These are phyloP conservation scores for Apophysomyces variabilis DNA, from an alignment of 371 early-diverging fungal species.

Conservation along the genomic window DNA sequence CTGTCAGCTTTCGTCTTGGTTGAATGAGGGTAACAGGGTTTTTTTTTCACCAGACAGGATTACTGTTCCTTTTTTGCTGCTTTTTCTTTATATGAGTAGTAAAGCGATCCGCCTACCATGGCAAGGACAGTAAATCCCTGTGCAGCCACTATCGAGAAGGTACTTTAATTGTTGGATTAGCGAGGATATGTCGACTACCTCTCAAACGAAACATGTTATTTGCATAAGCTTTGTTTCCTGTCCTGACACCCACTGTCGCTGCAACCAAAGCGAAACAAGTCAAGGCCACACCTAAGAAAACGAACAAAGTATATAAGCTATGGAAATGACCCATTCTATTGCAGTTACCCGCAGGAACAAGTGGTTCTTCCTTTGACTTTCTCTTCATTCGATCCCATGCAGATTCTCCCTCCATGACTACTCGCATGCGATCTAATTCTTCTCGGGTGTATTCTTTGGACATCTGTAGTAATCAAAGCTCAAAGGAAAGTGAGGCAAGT, in stretches of 20 bases:
- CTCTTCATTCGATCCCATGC: constrained; percentile 48
- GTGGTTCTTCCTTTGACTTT: constrained; percentile 52
- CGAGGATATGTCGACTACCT: constrained; percentile 28
- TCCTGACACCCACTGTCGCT: constrained; percentile 52
- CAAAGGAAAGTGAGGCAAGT: background rate
- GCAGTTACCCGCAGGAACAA: constrained; percentile 54
- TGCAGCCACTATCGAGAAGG: constrained; percentile 39
- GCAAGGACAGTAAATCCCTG: constrained; percentile 53
- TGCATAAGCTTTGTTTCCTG: constrained; percentile 51
- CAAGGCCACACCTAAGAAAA: constrained; percentile 46
- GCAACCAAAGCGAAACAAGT: constrained; percentile 57
- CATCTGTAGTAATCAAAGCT: background rate
- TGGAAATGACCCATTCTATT: background rate
- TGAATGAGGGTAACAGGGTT: background rate
- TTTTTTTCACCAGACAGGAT: background rate
- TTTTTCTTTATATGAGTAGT: constrained; percentile 42
- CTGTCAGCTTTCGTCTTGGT: background rate
- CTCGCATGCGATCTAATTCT: constrained; percentile 49
- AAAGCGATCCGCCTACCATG: constrained; percentile 53
- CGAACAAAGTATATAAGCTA: background rate
- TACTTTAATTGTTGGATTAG: too few relatives aligned
- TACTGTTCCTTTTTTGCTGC: constrained; percentile 2
- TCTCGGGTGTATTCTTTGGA: constrained; percentile 33
- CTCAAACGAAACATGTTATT: constrained; percentile 57
- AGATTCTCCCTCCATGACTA: constrained; percentile 45